Conservation (phyloP, 495 filamentous ascomycete genomes). For the Trichoderma orchidacearum region DNA sequence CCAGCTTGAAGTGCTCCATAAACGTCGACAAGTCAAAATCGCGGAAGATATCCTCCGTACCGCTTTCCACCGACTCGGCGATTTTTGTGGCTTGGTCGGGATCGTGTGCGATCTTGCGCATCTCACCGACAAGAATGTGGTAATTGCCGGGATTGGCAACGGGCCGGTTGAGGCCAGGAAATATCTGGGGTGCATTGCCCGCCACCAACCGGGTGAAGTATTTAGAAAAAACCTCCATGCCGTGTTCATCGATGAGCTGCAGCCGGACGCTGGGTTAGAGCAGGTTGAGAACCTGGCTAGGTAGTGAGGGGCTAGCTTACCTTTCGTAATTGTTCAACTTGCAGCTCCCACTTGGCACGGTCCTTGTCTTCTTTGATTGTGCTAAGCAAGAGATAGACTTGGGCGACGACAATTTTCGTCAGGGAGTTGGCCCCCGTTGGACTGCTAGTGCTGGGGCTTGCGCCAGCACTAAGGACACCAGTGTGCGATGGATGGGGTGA, state of each 20-base stretch:
- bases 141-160: conserved; percentile 67
- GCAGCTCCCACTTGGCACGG: conserved; percentile 85
- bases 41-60: conserved; percentile 72
- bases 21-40: conserved; percentile 91
- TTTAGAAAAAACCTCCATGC: conserved; percentile 89
- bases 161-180: conserved; percentile 55
- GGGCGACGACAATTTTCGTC: conserved; percentile 82
- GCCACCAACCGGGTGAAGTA: conserved; percentile 82
- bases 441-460: conserved; percentile 53
- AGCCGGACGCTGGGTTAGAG: neutral
- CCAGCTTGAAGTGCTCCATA: conserved; percentile 84
- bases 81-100: conserved; percentile 75
- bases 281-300: too few relatives aligned
- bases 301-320: too few relatives aligned
- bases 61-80: conserved; percentile 79
- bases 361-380: conserved; percentile 86
- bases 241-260: conserved; percentile 85
- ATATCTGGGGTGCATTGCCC: conserved; percentile 75
- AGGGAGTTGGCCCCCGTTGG: conserved; percentile 48
- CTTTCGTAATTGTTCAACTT: conserved; percentile 81
- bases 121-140: conserved; percentile 65
- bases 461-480: conserved; percentile 38
- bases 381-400: conserved; percentile 87
- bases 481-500: conserved; percentile 39
- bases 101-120: conserved; percentile 71